A percentile compares a stretch with the other conserved stretches of the same genome.
These are phyloP conservation scores for Coprinopsis strossmayeri DNA, from an alignment of 768 basidiomycete species.

Conservation along the genomic window DNA sequence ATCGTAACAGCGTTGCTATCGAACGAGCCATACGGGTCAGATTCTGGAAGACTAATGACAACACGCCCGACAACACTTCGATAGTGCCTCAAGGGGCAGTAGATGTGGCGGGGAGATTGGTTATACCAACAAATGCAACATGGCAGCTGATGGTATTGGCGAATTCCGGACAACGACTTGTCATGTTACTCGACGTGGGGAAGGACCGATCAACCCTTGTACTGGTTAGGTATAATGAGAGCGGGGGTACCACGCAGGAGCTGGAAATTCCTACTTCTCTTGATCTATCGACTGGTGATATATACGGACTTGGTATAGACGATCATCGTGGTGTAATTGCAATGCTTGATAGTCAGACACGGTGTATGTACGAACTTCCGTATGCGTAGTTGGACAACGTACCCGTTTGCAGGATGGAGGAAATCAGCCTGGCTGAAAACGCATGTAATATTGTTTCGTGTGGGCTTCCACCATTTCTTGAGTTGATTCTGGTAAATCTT, in stretches of 20 bases:
- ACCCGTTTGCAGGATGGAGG: background rate
- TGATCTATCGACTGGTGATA: slow-evolving; percentile 10
- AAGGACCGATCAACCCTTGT: slow-evolving; percentile 3
- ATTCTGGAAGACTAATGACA: background rate
- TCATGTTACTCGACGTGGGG: slow-evolving; percentile 12
- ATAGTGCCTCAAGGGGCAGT: background rate
- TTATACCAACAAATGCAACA: slow-evolving; percentile 11
- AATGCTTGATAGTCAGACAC: slow-evolving; percentile 15
- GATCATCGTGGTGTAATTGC: slow-evolving; percentile 21
- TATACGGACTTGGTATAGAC: slow-evolving; percentile 20
- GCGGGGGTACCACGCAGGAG: slow-evolving; percentile 12
- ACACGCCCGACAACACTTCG: background rate
- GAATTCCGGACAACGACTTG: slow-evolving; percentile 15
- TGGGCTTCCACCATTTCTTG: slow-evolving; percentile 85
- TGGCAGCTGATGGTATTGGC: slow-evolving; percentile 18
- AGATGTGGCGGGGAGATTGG: slow-evolving; percentile 11
- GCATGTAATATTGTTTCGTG: slow-evolving; percentile 80
- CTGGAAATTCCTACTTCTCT: slow-evolving; percentile 17
- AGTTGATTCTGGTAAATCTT: slow-evolving; percentile 88
- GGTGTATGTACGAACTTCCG: slow-evolving; percentile 15
- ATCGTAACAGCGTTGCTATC: background rate
- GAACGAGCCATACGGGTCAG: background rate
- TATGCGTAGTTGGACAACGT: slow-evolving; percentile 14
- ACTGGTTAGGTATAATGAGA: slow-evolving; percentile 14
- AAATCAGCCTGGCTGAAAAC: slow-evolving; percentile 53